Evolutionary conservation across 805 yeast genomes (phyloP).

Genomic region (Ogataea pini): DNA sequence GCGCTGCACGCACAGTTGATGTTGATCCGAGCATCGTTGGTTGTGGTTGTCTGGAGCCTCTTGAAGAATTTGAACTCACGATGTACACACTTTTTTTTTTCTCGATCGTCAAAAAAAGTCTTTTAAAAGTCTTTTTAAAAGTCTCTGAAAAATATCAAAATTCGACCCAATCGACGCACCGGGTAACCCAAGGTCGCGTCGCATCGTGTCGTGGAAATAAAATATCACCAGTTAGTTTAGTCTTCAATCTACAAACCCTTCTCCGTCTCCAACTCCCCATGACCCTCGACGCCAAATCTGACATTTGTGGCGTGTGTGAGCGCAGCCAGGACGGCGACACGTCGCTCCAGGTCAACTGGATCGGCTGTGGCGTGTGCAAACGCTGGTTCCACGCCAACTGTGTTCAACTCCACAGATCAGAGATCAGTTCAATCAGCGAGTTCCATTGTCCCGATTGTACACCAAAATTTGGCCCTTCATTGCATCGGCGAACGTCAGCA

Average conservation of each 20-base stretch:
- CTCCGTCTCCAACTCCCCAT: background rate
- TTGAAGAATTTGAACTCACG: too few relatives aligned
- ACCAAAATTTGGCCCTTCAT: conserved; percentile 48
- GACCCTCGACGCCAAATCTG: conserved; percentile 8
- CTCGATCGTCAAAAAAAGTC: too few relatives aligned
- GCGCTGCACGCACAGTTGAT: background rate
- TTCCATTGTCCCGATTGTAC: conserved; percentile 60
- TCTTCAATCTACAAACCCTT: background rate
- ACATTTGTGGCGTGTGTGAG: conserved; percentile 26
- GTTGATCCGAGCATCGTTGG: background rate
- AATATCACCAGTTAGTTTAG: too few relatives aligned
- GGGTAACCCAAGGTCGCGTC: background rate
- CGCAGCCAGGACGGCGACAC: conserved; percentile 13
- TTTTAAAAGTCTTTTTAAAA: too few relatives aligned
- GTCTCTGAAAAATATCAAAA: too few relatives aligned
- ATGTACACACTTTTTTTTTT: background rate
- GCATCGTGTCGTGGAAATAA: background rate
- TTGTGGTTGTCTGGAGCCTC: too few relatives aligned
- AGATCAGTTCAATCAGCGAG: conserved; percentile 41
- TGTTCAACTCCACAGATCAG: conserved; percentile 38
- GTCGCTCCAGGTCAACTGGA: conserved; percentile 43
- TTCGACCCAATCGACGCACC: conserved; percentile 2
- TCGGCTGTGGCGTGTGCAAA: conserved; percentile 56
- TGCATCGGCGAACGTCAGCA: conserved; percentile 51
- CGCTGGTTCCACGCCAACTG: conserved; percentile 60